Conservation (phyloP, 2,329 filamentous ascomycete species). For the Talaromyces sp. region DNA sequence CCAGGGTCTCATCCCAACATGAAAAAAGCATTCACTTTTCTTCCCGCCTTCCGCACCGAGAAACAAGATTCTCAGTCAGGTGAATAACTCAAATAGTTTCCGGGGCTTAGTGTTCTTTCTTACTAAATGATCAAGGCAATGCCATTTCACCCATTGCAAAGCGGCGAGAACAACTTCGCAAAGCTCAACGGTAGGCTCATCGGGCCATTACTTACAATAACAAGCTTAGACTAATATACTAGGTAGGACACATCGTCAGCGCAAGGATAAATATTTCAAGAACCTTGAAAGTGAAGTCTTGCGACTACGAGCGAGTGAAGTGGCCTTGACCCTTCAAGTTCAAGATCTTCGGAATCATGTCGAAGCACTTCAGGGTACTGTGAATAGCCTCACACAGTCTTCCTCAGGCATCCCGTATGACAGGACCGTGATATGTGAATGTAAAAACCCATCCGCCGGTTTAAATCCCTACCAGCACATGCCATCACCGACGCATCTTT, state of each 20-base stretch:
- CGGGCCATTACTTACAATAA: neutral
- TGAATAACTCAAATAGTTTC: neutral
- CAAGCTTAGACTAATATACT: neutral
- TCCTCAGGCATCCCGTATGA: neutral
- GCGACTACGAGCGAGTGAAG: conserved; percentile 29
- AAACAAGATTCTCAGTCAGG: neutral
- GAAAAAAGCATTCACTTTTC: conserved; percentile 11
- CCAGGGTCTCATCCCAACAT: neutral
- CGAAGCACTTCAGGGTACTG: conserved; percentile 20
- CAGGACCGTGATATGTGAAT: neutral
- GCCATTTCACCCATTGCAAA: conserved; percentile 19
- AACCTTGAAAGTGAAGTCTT: conserved; percentile 6
- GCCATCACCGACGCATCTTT: neutral
- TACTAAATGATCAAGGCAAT: neutral
- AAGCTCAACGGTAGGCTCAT: conserved; percentile 33
- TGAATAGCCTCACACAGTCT: conserved; percentile 11
- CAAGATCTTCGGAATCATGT: conserved; percentile 28
- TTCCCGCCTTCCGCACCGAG: conserved; percentile 14
- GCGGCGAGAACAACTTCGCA: conserved; percentile 41
- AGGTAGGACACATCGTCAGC: conserved; percentile 7
- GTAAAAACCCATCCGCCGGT: no score
- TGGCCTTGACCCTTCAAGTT: conserved; percentile 30
- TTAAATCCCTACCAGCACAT: neutral
- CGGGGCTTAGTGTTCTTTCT: neutral
- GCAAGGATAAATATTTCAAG: conserved; percentile 9